These are phyloP conservation scores for Rhododendron kiyosumense DNA, from an alignment of 148 eudicot species.

Conservation along the genomic window DNA sequence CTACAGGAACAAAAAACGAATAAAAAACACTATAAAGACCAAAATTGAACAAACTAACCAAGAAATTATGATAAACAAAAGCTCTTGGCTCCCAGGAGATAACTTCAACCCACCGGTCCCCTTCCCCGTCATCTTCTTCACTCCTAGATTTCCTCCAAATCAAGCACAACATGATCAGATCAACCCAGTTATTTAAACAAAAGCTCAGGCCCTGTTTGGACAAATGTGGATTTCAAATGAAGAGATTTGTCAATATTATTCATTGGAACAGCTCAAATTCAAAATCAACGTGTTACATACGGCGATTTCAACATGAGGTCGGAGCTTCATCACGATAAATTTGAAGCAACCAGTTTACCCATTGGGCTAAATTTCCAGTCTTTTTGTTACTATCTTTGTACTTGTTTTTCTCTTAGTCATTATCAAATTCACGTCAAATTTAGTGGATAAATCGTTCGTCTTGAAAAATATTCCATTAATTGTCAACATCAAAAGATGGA, in stretches of 20 bases:
- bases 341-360: not conserved
- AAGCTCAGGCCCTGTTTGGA: not conserved
- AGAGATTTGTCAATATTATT: not conserved
- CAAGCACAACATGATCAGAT: conserved; percentile 1
- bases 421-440: not conserved
- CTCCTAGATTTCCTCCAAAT: conserved; percentile 20
- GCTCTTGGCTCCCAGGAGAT: conserved; percentile 98
- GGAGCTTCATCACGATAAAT: not conserved
- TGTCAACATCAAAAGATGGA: no score
- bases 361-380: not conserved
- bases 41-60: conserved; percentile 44
- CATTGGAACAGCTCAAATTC: not conserved
- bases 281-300: not conserved
- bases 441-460: not conserved
- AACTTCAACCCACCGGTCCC: conserved; percentile 78
- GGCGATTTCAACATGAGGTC: not conserved
- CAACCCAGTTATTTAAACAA: not conserved
- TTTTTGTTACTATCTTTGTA: not conserved
- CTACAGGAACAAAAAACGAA: not conserved
- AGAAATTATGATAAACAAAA: conserved; percentile 70
- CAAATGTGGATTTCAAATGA: not conserved
- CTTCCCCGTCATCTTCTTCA: conserved; percentile 39
- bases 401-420: not conserved
- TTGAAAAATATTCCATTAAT: not conserved
- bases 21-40: not conserved